Evolutionary conservation across 2,329 filamentous ascomycete genomes (phyloP).

Genomic region (Neonectria magnoliae): DNA sequence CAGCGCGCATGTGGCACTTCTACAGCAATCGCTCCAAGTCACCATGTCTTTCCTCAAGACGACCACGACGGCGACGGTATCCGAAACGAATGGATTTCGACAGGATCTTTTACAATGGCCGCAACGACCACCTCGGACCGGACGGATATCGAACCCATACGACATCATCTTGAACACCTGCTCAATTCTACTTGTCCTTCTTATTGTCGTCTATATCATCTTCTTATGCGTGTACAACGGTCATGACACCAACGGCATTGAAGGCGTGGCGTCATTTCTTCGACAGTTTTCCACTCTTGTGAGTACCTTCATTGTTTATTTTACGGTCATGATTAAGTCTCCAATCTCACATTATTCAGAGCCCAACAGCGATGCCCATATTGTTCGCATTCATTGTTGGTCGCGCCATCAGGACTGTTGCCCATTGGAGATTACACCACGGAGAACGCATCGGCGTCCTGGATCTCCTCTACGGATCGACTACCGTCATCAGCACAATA

Average conservation of each 20-base stretch:
- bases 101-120: constrained; percentile 5
- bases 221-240: constrained; percentile 8
- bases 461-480: constrained; percentile 17
- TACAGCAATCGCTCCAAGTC: neutral
- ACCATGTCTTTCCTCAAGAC: constrained; percentile 2
- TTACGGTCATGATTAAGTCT: too few relatives aligned
- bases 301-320: neutral
- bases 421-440: constrained; percentile 22
- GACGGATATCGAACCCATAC: neutral
- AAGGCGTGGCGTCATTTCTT: constrained; percentile 8
- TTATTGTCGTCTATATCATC: constrained; percentile 13
- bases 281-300: constrained; percentile 13
- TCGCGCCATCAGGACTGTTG: constrained; percentile 12
- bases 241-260: neutral
- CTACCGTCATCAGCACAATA: constrained; percentile 15
- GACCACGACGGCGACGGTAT: neutral
- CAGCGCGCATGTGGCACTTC: too few relatives aligned
- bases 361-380: constrained; percentile 20
- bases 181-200: constrained; percentile 5
- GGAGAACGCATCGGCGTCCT: constrained; percentile 17
- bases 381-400: constrained; percentile 20
- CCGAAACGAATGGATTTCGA: neutral
- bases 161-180: constrained; percentile 7
- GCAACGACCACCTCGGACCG: accelerated
- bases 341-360: neutral